Base-by-base conservation (phyloP, 2,329 filamentous ascomycete species). In the Talaromyces atroroseus region DNA sequence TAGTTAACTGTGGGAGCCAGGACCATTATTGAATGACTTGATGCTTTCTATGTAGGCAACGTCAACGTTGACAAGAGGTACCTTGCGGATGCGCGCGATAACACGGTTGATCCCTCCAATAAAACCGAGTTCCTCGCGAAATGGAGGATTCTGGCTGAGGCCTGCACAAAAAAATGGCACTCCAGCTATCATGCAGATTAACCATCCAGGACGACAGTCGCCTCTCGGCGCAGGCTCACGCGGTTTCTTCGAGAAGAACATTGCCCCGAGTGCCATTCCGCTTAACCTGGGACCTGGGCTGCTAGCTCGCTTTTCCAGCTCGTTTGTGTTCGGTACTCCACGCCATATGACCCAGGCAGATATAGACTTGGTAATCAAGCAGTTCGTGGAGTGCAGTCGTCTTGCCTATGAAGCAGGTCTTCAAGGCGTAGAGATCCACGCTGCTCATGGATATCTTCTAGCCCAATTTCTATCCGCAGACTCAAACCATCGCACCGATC, bases 341-440 rank as follows among this genome's bases (percentile, higher is more conserved):
- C 75, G 78, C 46, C 84, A 78, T 52, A 82, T 87, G 80, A 80
- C 74, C 0, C 26, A 67, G 0, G 65, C 66, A 0, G 83, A 87
- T 40, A 83, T 87, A 45, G 71, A 78, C 18, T 69, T 74, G 0
- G 78, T 82, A 0, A 74, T 84, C 8, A 63, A 66, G 6, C 74
- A 78, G 46, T 87, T 86, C 59, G 79, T 78, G 0, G 68, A 74
- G 23, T 77, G 75, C 0, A 83, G 84, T 1, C 72, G 75, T 5
- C 63, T 85, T 3, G 73, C 74, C 56, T 71, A 71, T 2, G 74
- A 80, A 57, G 71, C 73, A 23, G 81, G 81, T 0, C 82, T 82
- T 57, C 74, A 76, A n/a, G 81, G 80, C 0, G 65, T 81, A 8
- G 73, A 83, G 61, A 58, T 83, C 18, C 81, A 83, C 63, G 79